Percentiles rank a stretch among this genome's conserved stretches.
phyloP scores from a whole-genome alignment of 2,329 filamentous ascomycete genomes.

The Phialophora expanda region DNA sequence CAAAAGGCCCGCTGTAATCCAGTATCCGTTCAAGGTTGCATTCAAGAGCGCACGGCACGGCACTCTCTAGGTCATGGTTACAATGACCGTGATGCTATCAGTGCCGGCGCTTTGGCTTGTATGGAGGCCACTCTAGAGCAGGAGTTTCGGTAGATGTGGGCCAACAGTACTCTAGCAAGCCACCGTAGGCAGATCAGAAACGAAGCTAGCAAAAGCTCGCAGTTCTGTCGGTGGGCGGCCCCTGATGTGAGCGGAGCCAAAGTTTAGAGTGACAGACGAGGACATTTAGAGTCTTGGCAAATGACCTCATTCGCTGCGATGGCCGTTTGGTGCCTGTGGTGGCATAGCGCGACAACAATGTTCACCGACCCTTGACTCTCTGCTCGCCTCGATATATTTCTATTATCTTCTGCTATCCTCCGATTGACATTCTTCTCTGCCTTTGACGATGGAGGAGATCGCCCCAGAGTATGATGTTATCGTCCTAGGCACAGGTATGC shows the following conservation, averaged over 20 bases:
- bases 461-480: constrained; percentile 98
- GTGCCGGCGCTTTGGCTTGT: too few relatives aligned
- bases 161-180: too few relatives aligned
- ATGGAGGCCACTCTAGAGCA: too few relatives aligned
- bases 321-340: not conserved
- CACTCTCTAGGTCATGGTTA: too few relatives aligned
- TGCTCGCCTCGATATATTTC: constrained; percentile 4
- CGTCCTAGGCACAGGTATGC: constrained; percentile 90
- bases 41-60: too few relatives aligned
- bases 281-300: constrained; percentile 9
- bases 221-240: not conserved
- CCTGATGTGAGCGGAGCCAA: not conserved
- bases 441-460: constrained; percentile 86
- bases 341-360: constrained; percentile 22
- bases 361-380: constrained; percentile 29
- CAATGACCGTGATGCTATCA: too few relatives aligned
- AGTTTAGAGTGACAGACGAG: not conserved
- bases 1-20: too few relatives aligned
- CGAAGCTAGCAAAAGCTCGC: not conserved
- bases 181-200: not conserved
- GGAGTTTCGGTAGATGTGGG: too few relatives aligned
- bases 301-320: constrained; percentile 25
- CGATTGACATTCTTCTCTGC: constrained; percentile 10
- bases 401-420: constrained; percentile 11
- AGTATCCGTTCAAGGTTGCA: too few relatives aligned